Conservation (phyloP, 345 rosid species). For the Noccaea caerulescens region DNA sequence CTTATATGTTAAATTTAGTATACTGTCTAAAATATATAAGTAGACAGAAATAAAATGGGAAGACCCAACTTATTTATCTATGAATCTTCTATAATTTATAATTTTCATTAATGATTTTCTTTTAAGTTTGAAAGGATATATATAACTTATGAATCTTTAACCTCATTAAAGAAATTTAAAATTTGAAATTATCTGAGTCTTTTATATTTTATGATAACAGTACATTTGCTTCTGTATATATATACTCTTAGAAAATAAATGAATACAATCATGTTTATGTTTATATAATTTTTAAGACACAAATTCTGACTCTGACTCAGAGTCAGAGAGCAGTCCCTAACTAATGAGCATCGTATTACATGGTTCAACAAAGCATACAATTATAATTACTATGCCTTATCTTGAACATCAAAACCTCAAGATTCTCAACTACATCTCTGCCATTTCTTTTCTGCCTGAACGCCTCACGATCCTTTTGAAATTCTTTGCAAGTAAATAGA, state of each 20-base stretch:
- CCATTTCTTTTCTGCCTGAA: constrained; percentile 7
- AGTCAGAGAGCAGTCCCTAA: not conserved
- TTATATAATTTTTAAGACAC: not conserved
- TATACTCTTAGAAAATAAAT: not conserved
- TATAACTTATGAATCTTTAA: too few species aligned
- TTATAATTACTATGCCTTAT: not conserved
- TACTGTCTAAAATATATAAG: not conserved
- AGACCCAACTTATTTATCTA: not conserved
- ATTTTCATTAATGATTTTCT: too few species aligned
- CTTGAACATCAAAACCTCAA: too few species aligned
- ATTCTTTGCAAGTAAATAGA: constrained; percentile 6
- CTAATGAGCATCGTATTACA: constrained; percentile 8
- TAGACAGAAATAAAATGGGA: not conserved
- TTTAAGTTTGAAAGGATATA: too few species aligned
- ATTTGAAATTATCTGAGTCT: not conserved
- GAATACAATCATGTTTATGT: not conserved
- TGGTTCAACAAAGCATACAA: not conserved
- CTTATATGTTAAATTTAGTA: constrained; percentile 1
- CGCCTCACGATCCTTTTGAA: not conserved
- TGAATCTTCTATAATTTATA: too few species aligned
- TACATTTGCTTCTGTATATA: not conserved
- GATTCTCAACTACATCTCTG: not conserved
- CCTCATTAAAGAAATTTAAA: too few species aligned
- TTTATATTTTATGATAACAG: not conserved
- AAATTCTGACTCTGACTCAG: not conserved